Conservation (phyloP, 176 grass and related monocot genomes). For the Triticum urartu region DNA sequence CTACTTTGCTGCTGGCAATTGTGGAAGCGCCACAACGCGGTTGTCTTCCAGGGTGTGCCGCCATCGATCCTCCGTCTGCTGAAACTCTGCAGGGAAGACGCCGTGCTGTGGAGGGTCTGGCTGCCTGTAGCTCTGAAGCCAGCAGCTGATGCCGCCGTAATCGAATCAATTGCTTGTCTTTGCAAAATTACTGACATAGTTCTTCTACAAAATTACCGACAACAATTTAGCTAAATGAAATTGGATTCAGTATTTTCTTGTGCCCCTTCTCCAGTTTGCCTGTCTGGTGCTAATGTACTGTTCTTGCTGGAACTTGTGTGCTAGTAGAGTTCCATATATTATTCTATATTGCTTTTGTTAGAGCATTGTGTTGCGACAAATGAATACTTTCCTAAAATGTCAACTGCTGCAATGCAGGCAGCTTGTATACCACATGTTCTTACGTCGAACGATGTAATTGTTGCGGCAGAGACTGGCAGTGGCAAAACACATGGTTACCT, state of each 20-base stretch:
- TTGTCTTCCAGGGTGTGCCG: too few species aligned
- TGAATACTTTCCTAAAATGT: background rate
- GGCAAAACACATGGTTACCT: constrained; percentile 98
- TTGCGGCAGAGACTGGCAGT: constrained; percentile 91
- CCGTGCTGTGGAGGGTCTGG: too few species aligned
- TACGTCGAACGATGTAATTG: constrained; percentile 60
- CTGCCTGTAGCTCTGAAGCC: too few species aligned
- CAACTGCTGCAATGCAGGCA: constrained; percentile 55
- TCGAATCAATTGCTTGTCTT: background rate
- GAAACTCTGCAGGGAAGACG: too few species aligned
- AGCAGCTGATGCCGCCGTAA: background rate
- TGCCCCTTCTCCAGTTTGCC: background rate
- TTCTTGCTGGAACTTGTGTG: background rate
- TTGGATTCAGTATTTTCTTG: background rate
- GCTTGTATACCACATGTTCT: constrained; percentile 82
- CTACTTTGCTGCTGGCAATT: too few species aligned
- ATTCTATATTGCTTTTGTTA: background rate
- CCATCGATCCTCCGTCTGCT: too few species aligned
- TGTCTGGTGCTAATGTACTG: background rate
- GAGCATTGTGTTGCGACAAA: background rate
- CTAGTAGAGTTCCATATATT: constrained; percentile 3
- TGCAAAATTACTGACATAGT: background rate
- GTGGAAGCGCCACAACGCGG: too few species aligned
- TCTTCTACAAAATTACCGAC: background rate
- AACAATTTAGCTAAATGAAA: background rate